phyloP scores from a whole-genome alignment of 495 filamentous ascomycete genomes.

The Daldinia childiae region DNA sequence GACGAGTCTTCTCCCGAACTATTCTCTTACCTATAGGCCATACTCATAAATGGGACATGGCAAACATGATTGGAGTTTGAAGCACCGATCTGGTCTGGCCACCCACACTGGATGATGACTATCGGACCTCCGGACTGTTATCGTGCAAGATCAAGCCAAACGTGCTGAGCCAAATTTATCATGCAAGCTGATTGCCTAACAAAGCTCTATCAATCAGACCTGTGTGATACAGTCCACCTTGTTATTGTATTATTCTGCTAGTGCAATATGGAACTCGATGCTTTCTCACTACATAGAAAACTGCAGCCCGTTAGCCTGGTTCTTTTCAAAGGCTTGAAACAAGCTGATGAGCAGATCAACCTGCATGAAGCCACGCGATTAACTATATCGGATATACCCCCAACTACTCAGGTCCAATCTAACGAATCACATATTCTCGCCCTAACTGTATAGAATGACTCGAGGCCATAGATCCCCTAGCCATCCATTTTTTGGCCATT shows the following conservation, averaged over 20 bases:
- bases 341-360: conserved; percentile 14
- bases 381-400: conserved; percentile 1
- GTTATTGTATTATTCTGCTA: conserved; percentile 10
- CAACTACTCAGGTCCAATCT: conserved; percentile 4
- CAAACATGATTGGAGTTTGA: conserved; percentile 19
- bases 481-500: not conserved
- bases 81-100: conserved; percentile 23
- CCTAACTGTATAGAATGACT: conserved; percentile 4
- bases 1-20: conserved; percentile 2
- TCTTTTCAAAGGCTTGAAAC: conserved; percentile 9
- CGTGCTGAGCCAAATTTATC: conserved; percentile 22
- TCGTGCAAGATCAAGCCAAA: conserved; percentile 26
- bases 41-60: not conserved
- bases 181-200: conserved; percentile 29
- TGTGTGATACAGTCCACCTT: not conserved
- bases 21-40: not conserved
- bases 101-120: conserved; percentile 2
- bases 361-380: conserved; percentile 19
- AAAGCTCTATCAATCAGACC: conserved; percentile 27
- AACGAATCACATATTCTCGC: not conserved
- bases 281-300: conserved; percentile 1
- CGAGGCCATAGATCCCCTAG: conserved; percentile 11
- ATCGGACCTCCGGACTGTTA: conserved; percentile 42
- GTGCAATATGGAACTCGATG: conserved; percentile 18
- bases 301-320: conserved; percentile 19